phyloP scores from a whole-genome alignment of 1,284 basidiomycete genomes.

The Sporisorium graminicola region DNA sequence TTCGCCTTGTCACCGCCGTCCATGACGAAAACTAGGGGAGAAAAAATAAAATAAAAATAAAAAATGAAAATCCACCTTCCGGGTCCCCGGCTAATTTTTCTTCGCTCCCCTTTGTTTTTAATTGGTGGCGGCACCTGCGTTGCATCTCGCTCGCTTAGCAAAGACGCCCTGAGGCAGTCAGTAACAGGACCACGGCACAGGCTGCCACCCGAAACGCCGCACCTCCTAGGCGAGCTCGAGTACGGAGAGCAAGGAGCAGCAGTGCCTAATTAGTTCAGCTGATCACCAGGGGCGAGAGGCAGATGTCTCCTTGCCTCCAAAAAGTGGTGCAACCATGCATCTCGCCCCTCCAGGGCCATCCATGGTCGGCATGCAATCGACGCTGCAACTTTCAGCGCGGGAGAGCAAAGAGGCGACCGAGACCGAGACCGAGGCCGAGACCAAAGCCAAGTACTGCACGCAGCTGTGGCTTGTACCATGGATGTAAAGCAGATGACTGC shows the following conservation, averaged over 20 bases:
- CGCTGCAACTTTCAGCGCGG: neutral
- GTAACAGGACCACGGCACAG: slow-evolving; percentile 3
- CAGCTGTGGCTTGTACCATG: neutral
- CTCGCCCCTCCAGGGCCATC: neutral
- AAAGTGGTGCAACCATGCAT: neutral
- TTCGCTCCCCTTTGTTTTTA: neutral
- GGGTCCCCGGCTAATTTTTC: neutral
- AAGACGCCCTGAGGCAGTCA: neutral
- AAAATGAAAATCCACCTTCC: neutral
- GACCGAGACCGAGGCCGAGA: too few relatives aligned
- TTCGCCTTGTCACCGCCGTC: too few relatives aligned
- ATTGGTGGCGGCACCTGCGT: neutral
- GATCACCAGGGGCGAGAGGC: neutral
- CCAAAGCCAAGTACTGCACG: too few relatives aligned
- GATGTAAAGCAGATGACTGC: too few relatives aligned
- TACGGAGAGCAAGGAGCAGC: neutral
- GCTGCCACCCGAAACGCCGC: slow-evolving; percentile 4
- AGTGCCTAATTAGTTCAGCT: neutral
- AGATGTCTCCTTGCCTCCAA: slow-evolving; percentile 8
- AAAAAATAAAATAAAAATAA: too few relatives aligned
- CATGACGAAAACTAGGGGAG: neutral
- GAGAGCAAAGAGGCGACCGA: neutral
- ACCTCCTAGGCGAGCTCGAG: neutral
- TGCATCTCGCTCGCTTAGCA: slow-evolving; percentile 6
- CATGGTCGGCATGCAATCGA: neutral